Evolutionary conservation across 1,284 basidiomycete species (phyloP), one percentile per base, ranked within the genome.

Genomic region (Leccinum variabile): DNA sequence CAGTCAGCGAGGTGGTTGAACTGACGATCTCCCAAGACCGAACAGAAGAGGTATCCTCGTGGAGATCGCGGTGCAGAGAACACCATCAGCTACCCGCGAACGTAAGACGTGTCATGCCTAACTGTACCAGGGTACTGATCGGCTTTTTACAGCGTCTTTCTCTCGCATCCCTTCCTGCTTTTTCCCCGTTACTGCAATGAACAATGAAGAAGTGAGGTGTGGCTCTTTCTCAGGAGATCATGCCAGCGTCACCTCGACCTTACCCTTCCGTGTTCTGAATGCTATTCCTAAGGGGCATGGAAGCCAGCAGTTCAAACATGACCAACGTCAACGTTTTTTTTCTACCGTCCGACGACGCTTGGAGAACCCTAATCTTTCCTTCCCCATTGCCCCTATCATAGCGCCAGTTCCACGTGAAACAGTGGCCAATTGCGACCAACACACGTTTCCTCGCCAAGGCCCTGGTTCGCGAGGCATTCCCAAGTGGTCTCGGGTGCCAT

Each of bases 11-110:
- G 18, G 18, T 64, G 25, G 46, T 14, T 35, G 35, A 28, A 53
- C 46, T n/a, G 63, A 68, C 9, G 18, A 58, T 54, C 16, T 16
- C 16, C 32, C 46, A 44, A 16, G n/a, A 53, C 50, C 5, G 39
- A 37, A 53, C 14, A 37, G n/a, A 16, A 18, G 30, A 32, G 33
- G 44, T n/a, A 28, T 16, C 6, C 4, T 30, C 14, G 25, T 61
- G 59, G 46, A 13, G 33, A 39, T 30, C 46, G 7, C 13, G 30
- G 25, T 22, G 25, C 44, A 54, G 13, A 32, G n/a, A 7, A 9
- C 33, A 28, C 49, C 2, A 25, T 28, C 41, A 32, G 44, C 46
- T 49, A 30, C 16, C 32, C 10, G 52, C 14, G 61, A 53, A 63
- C 16, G 60, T 58, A 22, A 16, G 54, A 28, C 8, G n/a, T 35